Evolutionary conservation across 441 rosid species (phyloP), one percentile per base, ranked within the genome.

Genomic region (Melastoma candidum): DNA sequence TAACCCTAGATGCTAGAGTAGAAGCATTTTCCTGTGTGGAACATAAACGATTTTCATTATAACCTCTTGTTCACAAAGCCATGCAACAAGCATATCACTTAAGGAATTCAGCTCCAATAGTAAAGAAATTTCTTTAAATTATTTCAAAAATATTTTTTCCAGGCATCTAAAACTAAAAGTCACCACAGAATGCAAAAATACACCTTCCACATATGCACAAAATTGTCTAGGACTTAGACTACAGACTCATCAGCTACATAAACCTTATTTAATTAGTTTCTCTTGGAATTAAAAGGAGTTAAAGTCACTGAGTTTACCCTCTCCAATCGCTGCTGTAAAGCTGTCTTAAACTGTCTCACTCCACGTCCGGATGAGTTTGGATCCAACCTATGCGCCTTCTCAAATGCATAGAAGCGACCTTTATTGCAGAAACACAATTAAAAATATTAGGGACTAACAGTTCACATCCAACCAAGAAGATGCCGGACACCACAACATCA

Each of bases 1-100:
- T 83, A 49, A 82, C 72, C 64, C 99, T 77, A 50, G 99, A 82
- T 51, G 99, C 95, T 61, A 94, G 89, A 79, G 96, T 94, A 44
- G 99, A 84, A 1, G 89, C 93, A 60, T 93, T 85, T 66, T 89
- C 99, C 96, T 89, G 82, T 51, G 46, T 24, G 41, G 41, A 32
- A 32, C 41, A 32, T 10, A 44, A 49, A 71, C 46, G 26, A 27
- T 50, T 10, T 67, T 53, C 57, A 57, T 26, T 44, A 69, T 46
- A 14, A 45, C 11, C 39, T 5, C 2, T 10, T 26, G 56, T 44
- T 29, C 50, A 11, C 7, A 51, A 27, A 26, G 14, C 12, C 41
- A 24, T 43, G 36, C 14, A 8, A 52, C 46, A 52, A 44, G 29
- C 43, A 52, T 29, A 11, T 5, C n/a, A 29, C 3, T 6, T 29